phyloP scores from a whole-genome alignment of 2,329 filamentous ascomycete genomes.

The Trichophyton rubrum region DNA sequence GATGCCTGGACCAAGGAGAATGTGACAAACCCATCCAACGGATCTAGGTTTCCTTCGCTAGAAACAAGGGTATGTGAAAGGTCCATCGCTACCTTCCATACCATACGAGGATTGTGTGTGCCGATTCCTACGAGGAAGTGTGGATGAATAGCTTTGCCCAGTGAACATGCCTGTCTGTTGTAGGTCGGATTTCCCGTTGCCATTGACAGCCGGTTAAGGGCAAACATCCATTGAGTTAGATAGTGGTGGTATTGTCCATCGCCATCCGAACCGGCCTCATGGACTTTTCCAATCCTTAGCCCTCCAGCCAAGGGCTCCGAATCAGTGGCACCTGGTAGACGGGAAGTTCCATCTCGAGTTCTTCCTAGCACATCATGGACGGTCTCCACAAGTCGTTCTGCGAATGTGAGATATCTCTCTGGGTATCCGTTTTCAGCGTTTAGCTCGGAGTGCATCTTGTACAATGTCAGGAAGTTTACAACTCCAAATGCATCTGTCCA shows the following conservation, averaged over 20 bases:
- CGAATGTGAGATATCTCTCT: constrained; percentile 38
- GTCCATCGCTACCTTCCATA: constrained; percentile 46
- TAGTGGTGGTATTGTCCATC: constrained; percentile 54
- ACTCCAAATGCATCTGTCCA: constrained; percentile 52
- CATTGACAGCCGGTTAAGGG: constrained; percentile 42
- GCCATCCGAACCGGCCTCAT: constrained; percentile 38
- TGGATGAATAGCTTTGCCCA: constrained; percentile 43
- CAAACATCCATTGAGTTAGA: constrained; percentile 51
- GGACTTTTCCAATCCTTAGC: constrained; percentile 45
- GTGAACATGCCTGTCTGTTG: constrained; percentile 40
- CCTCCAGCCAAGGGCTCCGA: constrained; percentile 42
- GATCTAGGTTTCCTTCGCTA: constrained; percentile 45
- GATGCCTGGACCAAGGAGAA: constrained; percentile 39
- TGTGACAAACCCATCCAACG: constrained; percentile 42
- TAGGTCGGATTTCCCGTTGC: constrained; percentile 37
- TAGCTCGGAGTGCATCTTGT: constrained; percentile 22
- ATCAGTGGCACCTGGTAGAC: constrained; percentile 42
- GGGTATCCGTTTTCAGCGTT: constrained; percentile 13
- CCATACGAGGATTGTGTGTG: constrained; percentile 31
- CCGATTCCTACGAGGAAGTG: constrained; percentile 37
- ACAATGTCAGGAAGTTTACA: constrained; percentile 46
- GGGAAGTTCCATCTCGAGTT: constrained; percentile 37
- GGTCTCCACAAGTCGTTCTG: constrained; percentile 36
- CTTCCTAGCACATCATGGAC: constrained; percentile 44
- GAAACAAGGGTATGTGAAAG: constrained; percentile 36